Evolutionary conservation across 2,329 filamentous ascomycete species (phyloP).

Genomic region (Botrytis medusae): DNA sequence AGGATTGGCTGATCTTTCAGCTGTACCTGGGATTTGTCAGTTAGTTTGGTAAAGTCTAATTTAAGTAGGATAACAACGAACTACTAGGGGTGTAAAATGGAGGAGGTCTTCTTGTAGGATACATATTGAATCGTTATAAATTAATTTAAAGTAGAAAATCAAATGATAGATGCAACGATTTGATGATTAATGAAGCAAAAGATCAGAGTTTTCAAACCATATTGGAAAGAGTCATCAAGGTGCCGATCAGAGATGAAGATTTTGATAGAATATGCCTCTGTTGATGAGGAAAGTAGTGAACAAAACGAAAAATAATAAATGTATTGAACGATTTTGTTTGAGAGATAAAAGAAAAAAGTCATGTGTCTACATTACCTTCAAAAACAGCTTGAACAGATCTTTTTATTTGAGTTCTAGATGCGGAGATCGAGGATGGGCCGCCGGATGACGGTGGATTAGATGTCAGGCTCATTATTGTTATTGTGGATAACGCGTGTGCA

Average conservation of each 20-base stretch:
- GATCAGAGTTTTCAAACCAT: conserved; percentile 12
- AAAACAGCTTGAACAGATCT: conserved; percentile 60
- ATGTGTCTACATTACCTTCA: conserved; percentile 49
- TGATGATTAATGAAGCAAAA: conserved; percentile 26
- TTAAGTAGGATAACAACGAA: conserved; percentile 27
- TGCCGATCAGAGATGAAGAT: neutral
- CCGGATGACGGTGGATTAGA: conserved; percentile 41
- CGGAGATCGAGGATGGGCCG: conserved; percentile 36
- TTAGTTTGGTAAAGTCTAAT: conserved; percentile 41
- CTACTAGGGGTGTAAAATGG: conserved; percentile 37
- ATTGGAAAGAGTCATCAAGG: neutral
- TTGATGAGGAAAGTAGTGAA: neutral
- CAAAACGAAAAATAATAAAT: conserved; percentile 3
- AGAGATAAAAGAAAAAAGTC: conserved; percentile 17
- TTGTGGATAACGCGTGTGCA: conserved; percentile 19
- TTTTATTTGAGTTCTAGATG: conserved; percentile 51
- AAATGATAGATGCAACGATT: conserved; percentile 24
- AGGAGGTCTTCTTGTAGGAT: conserved; percentile 33
- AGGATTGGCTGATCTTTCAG: conserved; percentile 49
- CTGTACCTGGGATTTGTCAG: conserved; percentile 47
- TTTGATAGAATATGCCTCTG: neutral
- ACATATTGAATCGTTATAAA: conserved; percentile 32
- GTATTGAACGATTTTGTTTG: conserved; percentile 15
- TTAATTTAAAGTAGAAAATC: conserved; percentile 19
- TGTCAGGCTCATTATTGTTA: conserved; percentile 35